Evolutionary conservation across 2,329 filamentous ascomycete species (phyloP).

Genomic region (Leptosphaerulina australis): DNA sequence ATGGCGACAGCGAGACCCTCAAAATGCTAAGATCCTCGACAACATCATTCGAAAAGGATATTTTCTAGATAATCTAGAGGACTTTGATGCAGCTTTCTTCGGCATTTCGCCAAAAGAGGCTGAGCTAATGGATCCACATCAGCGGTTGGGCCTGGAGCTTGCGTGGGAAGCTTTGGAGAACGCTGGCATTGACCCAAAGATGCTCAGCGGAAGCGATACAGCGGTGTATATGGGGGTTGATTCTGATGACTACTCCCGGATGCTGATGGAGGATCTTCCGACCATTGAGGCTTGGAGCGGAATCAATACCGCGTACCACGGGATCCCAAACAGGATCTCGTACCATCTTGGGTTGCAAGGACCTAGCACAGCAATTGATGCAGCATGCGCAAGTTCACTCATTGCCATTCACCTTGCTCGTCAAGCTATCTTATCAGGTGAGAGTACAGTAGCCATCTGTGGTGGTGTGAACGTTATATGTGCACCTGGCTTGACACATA

Average conservation of each 20-base stretch:
- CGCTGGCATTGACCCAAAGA: conserved; percentile 29
- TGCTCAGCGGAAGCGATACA: conserved; percentile 30
- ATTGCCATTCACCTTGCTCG: conserved; percentile 43
- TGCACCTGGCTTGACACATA: conserved; percentile 42
- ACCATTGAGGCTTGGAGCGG: conserved; percentile 50
- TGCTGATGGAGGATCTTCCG: conserved; percentile 45
- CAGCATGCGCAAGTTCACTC: conserved; percentile 45
- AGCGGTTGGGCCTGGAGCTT: conserved; percentile 32
- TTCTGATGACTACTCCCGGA: conserved; percentile 27
- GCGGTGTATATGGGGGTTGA: conserved; percentile 34
- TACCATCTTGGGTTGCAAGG: conserved; percentile 44
- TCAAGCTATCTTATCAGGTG: conserved; percentile 38
- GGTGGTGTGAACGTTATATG: conserved; percentile 44
- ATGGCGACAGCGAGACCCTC: conserved; percentile 33
- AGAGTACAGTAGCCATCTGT: conserved; percentile 27
- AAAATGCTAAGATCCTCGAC: conserved; percentile 34
- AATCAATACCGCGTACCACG: conserved; percentile 49
- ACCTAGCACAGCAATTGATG: conserved; percentile 52
- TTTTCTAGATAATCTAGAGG: conserved; percentile 36
- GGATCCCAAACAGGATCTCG: conserved; percentile 47
- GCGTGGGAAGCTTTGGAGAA: conserved; percentile 39
- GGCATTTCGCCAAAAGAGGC: conserved; percentile 41
- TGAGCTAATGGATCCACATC: conserved; percentile 35
- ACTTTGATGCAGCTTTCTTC: conserved; percentile 40
- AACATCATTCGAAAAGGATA: conserved; percentile 39